phyloP scores from a whole-genome alignment of 2,329 filamentous ascomycete genomes.

The Knoxdaviesia capensis region DNA sequence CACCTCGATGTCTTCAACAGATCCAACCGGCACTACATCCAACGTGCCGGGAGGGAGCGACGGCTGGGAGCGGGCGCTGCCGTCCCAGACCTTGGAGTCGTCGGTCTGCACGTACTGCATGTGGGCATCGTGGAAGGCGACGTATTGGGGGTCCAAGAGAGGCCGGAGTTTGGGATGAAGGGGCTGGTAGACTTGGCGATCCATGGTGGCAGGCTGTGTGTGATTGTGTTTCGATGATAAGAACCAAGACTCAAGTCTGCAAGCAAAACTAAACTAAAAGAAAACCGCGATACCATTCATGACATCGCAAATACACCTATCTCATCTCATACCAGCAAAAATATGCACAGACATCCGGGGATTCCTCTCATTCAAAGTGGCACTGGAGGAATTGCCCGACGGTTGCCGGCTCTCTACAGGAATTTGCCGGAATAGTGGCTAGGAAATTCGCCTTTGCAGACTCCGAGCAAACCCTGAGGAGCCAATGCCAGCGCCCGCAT shows the following conservation, averaged over 20 bases:
- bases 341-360: neutral
- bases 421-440: too few relatives aligned
- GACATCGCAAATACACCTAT: neutral
- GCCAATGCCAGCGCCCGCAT: too few relatives aligned
- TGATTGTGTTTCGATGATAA: too few relatives aligned
- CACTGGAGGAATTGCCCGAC: too few relatives aligned
- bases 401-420: too few relatives aligned
- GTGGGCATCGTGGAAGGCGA: constrained; percentile 15
- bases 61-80: constrained; percentile 8
- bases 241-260: too few relatives aligned
- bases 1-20: constrained; percentile 10
- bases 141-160: constrained; percentile 17
- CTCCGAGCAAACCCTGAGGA: too few relatives aligned
- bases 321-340: neutral
- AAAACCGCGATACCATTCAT: too few relatives aligned
- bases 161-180: constrained; percentile 13
- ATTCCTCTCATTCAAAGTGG: too few relatives aligned
- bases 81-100: constrained; percentile 14
- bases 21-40: constrained; percentile 10
- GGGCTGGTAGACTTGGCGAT: constrained; percentile 8
- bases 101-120: constrained; percentile 16
- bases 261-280: too few relatives aligned
- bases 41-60: constrained; percentile 10
- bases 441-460: too few relatives aligned
- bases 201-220: too few relatives aligned